Evolutionary conservation across 108 stramenopile species (phyloP), one percentile per base, ranked within the genome.

Genomic region (Skeletonema potamos): DNA sequence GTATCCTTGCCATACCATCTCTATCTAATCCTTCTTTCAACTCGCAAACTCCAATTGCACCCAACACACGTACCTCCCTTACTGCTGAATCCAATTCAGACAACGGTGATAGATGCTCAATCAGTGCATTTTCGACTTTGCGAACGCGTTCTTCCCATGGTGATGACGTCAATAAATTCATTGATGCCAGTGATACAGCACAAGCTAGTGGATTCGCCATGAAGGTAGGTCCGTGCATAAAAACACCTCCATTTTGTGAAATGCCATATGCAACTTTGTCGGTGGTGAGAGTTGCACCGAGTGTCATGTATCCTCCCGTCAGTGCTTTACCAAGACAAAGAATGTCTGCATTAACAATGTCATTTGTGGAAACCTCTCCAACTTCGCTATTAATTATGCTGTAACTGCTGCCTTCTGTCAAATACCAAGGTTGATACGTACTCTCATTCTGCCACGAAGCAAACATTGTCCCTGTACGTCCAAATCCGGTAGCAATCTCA

Each of bases 401-500:
- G 57, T 48, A 41, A 64, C 18, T 61, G 43, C 66, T 58, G 1
- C 58, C 32, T 10, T 69, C 66, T 1, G 13, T 64, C 18, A 29
- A 48, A 44, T 80, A 34, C 78, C 78, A 79, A 76, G 69, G 82
- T 13, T 17, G 48, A 54, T 79, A 82, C 34, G 54, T 58, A 18
- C 17, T 27, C 17, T 61, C 77, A 30, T 73, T 70, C 37, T 91
- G 93, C 72, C 91, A 86, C 36, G 76, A 81, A 3, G 91, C 90
- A 84, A 94, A 94, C 64, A 94, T 64, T 57, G 82, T 82, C 17
- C 96, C 96, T 8, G 93, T 85, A 28, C 96, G 78, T 9, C 96
- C 96, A 80, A 96, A 95, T 5, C 94, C 96, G 1, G 96, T 95
- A 0, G 92, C 92, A 48, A 95, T 93, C 68, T 96, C 96, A 63